Base-by-base conservation (phyloP, 2,329 filamentous ascomycete genomes). In the Ophiosphaerella korrae region DNA sequence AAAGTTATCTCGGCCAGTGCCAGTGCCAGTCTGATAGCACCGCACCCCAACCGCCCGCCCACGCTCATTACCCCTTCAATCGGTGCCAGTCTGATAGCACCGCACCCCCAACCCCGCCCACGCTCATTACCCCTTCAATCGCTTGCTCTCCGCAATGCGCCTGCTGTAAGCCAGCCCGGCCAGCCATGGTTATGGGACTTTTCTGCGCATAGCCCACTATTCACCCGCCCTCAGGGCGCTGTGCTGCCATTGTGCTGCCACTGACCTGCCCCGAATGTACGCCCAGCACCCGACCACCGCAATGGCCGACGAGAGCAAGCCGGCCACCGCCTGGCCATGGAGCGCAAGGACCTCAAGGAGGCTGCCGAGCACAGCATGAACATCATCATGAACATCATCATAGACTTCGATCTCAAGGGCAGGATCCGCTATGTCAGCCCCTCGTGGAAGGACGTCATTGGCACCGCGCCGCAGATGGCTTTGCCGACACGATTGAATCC, bases 381-480 rank as follows among this genome's bases (percentile, higher is more conserved):
- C 3, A 18, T n/a, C n/a, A n/a, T n/a, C n/a, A n/a, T n/a, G n/a
- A n/a, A n/a, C n/a, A 90, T 96, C 58, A 96, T 99, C 72, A 83
- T 99, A 70, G 93, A 99, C 77, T 82, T 99, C 59, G 91, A 92
- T 67, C 83, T 97, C 48, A 89, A 97, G 69, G 91, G 91, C 59
- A 88, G 86, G 54, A 88, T 99, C 66, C 89, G 92, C 75, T 99
- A 94, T 90, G 92, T 96, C 64, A 97, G 93, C 72, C 90, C 92
- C 11, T 97, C 93, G 13, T 99, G 94, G 94, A 84, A 85, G 53
- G 92, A 97, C 66, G 88, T 99, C 42, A 88, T 97, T 53, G 94
- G 94, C 51, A 93, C 89, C 3, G 78, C 84, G 38, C 82, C 87
- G 34, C 88, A 63, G 82, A 83, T 54, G 85, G 88, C 49, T 99